Conservation (phyloP, 352 stramenopile species). For the Elongisporangium undulatum region DNA sequence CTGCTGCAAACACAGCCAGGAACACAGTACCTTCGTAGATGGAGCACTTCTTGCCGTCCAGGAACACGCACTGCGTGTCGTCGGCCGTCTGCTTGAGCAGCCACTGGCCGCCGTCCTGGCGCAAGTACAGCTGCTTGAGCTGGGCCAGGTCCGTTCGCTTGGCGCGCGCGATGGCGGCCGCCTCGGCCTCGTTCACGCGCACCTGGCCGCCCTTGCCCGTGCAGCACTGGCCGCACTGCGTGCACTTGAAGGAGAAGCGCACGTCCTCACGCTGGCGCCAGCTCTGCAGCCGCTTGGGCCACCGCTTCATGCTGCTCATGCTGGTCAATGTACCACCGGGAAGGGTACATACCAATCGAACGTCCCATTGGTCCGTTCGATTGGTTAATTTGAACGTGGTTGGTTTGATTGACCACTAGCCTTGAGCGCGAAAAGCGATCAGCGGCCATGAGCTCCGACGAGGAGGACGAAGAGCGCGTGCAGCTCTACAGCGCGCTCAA, state of each 20-base stretch:
- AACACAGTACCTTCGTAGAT: slow-evolving; percentile 44
- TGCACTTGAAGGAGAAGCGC: slow-evolving; percentile 62
- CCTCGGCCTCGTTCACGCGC: slow-evolving; percentile 58
- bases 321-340: not conserved
- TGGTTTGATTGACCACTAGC: not conserved
- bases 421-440: not conserved
- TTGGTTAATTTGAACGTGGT: not conserved
- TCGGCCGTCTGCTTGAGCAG: slow-evolving; percentile 43
- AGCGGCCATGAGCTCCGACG: slow-evolving; percentile 38
- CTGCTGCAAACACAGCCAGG: not conserved
- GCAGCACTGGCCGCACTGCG: slow-evolving; percentile 74
- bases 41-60: slow-evolving; percentile 58
- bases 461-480: slow-evolving; percentile 46
- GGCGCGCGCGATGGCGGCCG: slow-evolving; percentile 33
- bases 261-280: slow-evolving; percentile 31
- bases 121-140: slow-evolving; percentile 35
- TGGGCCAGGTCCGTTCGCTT: slow-evolving; percentile 23
- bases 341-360: not conserved
- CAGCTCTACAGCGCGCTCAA: slow-evolving; percentile 74
- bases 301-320: not conserved
- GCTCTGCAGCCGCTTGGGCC: slow-evolving; percentile 18
- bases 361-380: not conserved
- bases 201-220: slow-evolving; percentile 61
- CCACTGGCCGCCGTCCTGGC: slow-evolving; percentile 18
- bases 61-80: slow-evolving; percentile 62